Percentiles rank a stretch among this genome's conserved stretches.
Conservation (phyloP, 2,329 filamentous ascomycete genomes). For the Metarhizium album region DNA sequence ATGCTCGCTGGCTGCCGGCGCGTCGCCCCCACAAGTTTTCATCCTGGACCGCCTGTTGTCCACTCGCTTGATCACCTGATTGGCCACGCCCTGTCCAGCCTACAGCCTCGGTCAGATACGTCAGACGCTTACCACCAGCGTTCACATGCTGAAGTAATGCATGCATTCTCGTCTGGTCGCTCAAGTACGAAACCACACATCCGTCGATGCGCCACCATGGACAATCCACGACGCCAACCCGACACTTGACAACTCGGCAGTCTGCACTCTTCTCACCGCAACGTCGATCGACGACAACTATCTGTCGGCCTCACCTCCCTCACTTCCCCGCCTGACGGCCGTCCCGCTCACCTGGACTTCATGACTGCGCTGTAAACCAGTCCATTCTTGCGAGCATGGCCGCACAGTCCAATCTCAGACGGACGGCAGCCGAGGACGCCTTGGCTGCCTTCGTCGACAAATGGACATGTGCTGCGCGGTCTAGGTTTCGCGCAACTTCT, state of each 20-base stretch:
- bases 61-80: too few species aligned
- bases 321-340: background rate
- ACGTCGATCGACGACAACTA: background rate
- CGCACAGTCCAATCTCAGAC: conserved; percentile 72
- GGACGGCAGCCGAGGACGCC: conserved; percentile 54
- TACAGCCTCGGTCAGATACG: conserved; percentile 2
- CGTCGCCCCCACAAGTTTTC: too few species aligned
- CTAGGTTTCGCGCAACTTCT: conserved; percentile 52
- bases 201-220: background rate
- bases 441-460: conserved; percentile 53
- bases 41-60: too few species aligned
- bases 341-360: background rate
- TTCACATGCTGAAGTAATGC: conserved; percentile 4
- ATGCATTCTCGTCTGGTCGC: background rate
- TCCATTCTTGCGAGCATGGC: conserved; percentile 49
- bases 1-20: too few species aligned
- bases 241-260: background rate
- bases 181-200: too few species aligned
- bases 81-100: background rate
- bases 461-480: conserved; percentile 42
- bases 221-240: background rate
- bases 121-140: background rate
- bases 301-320: background rate
- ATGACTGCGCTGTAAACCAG: background rate
- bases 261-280: background rate